These are phyloP conservation scores for Termitomyces sp. DNA, from an alignment of 768 basidiomycete genomes.

Conservation along the genomic window DNA sequence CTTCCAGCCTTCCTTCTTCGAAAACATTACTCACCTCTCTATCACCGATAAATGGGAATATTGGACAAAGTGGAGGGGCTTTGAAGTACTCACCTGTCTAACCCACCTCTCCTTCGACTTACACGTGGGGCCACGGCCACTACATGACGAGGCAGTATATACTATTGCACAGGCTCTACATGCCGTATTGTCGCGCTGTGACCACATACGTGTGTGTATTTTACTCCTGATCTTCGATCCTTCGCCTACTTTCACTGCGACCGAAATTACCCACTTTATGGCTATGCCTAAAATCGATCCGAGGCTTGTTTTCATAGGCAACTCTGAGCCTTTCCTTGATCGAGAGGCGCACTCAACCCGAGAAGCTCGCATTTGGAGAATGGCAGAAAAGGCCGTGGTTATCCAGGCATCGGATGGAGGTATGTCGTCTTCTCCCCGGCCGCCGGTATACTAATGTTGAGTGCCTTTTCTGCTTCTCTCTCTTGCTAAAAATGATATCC, in stretches of 20 bases:
- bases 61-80: conserved; percentile 32
- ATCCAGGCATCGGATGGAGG: conserved; percentile 17
- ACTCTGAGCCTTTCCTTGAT: conserved; percentile 32
- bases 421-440: conserved; percentile 8
- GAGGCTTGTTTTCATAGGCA: conserved; percentile 30
- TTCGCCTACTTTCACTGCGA: conserved; percentile 12
- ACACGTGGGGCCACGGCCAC: conserved; percentile 21
- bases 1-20: conserved; percentile 26
- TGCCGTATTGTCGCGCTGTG: conserved; percentile 18
- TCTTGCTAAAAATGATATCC: neutral
- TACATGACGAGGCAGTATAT: conserved; percentile 14
- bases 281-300: conserved; percentile 17
- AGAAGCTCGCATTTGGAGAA: conserved; percentile 28
- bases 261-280: conserved; percentile 11
- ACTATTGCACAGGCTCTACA: conserved; percentile 18
- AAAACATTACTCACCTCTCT: conserved; percentile 30
- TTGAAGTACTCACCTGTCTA: conserved; percentile 22
- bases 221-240: conserved; percentile 29
- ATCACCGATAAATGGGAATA: conserved; percentile 37
- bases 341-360: conserved; percentile 29
- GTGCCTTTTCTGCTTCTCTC: neutral
- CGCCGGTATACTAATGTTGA: neutral
- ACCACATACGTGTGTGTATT: conserved; percentile 22
- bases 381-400: conserved; percentile 22
- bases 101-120: conserved; percentile 34